Percentiles rank a stretch among this genome's conserved stretches.
These are phyloP conservation scores for Balansia obtecta DNA, from an alignment of 2,329 filamentous ascomycete species.

Conservation along the genomic window DNA sequence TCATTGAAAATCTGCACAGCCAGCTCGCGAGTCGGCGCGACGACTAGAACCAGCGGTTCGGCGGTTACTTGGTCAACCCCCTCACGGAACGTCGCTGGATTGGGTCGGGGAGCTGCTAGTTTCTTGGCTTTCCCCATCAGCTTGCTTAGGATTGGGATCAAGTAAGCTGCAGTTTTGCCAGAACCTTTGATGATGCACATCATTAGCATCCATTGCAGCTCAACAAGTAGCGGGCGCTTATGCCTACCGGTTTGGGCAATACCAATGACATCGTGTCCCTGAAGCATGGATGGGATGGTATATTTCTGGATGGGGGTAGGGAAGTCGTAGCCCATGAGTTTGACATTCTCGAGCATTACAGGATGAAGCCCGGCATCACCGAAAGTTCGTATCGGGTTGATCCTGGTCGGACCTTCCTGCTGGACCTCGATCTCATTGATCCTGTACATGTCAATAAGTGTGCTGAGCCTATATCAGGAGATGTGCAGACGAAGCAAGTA, in stretches of 20 bases:
- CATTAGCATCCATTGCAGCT: neutral
- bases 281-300: slow-evolving; percentile 65
- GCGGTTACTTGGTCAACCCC: slow-evolving; percentile 45
- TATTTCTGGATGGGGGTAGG: slow-evolving; percentile 87
- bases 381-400: slow-evolving; percentile 46
- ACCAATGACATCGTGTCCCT: slow-evolving; percentile 71
- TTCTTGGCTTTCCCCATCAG: slow-evolving; percentile 95
- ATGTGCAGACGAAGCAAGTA: slow-evolving; percentile 7
- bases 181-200: slow-evolving; percentile 53
- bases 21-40: slow-evolving; percentile 80
- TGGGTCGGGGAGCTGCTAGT: slow-evolving; percentile 65
- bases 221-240: neutral
- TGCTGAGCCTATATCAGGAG: neutral
- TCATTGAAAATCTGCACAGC: slow-evolving; percentile 94
- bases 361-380: slow-evolving; percentile 75
- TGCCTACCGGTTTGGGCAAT: slow-evolving; percentile 81
- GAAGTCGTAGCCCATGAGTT: slow-evolving; percentile 53
- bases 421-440: slow-evolving; percentile 41
- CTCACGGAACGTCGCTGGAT: slow-evolving; percentile 41
- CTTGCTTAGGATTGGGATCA: slow-evolving; percentile 79
- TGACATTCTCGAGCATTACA: slow-evolving; percentile 64
- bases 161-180: slow-evolving; percentile 88
- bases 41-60: slow-evolving; percentile 77
- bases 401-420: slow-evolving; percentile 43
- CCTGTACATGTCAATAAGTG: slow-evolving; percentile 20